Percentiles rank a stretch among this genome's conserved stretches.
Conservation (phyloP, 2,329 filamentous ascomycete species). For the Diaporthe longicolla region DNA sequence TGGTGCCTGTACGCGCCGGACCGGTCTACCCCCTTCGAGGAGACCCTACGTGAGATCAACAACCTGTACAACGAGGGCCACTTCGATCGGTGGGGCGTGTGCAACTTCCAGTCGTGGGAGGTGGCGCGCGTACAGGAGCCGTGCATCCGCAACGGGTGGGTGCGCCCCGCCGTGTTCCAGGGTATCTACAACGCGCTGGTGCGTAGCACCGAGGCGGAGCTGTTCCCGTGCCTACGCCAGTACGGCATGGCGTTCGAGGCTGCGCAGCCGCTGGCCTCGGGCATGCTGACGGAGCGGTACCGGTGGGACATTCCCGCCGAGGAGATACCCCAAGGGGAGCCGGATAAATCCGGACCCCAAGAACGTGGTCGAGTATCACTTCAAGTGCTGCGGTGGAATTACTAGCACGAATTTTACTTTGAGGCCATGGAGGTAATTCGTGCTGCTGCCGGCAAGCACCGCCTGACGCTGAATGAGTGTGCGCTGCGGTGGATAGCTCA, state of each 20-base stretch:
- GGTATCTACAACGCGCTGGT: constrained; percentile 5
- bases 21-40: too few species aligned
- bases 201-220: not conserved
- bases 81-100: too few species aligned
- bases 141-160: not conserved
- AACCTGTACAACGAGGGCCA: too few species aligned
- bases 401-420: not conserved
- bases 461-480: not conserved
- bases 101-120: too few species aligned
- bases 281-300: not conserved
- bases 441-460: not conserved
- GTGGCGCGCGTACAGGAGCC: too few species aligned
- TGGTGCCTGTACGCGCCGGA: too few species aligned
- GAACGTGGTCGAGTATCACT: not conserved
- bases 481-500: constrained; percentile 1
- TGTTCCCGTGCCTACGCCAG: not conserved
- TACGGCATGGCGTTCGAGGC: constrained; percentile 12
- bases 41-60: too few species aligned
- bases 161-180: not conserved
- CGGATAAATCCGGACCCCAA: not conserved
- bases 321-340: not conserved
- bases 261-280: not conserved
- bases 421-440: not conserved
- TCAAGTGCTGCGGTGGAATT: constrained; percentile 6
- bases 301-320: not conserved